Evolutionary conservation across 1,284 basidiomycete species (phyloP).

Genomic region (Ustilago curta): DNA sequence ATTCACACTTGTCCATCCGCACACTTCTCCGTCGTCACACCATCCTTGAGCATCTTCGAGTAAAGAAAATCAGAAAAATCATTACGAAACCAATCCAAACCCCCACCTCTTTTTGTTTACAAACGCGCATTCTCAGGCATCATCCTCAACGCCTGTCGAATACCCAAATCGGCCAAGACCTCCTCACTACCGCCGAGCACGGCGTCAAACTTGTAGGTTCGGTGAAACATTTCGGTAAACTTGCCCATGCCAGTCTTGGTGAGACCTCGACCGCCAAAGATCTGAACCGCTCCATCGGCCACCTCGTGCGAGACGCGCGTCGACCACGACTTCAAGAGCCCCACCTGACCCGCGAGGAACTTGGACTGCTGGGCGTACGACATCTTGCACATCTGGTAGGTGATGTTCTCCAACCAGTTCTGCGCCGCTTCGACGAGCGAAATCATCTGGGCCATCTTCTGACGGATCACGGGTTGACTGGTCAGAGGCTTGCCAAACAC

Average conservation of each 20-base stretch:
- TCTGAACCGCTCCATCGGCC: conserved; percentile 82
- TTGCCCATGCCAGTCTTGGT: conserved; percentile 77
- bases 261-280: conserved; percentile 77
- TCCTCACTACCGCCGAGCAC: conserved; percentile 70
- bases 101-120: conserved; percentile 2
- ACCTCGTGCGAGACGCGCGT: conserved; percentile 70
- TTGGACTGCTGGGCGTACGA: conserved; percentile 78
- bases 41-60: background rate
- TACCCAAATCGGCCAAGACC: conserved; percentile 73
- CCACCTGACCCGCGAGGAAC: conserved; percentile 76
- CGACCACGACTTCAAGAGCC: conserved; percentile 76
- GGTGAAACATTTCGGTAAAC: conserved; percentile 72
- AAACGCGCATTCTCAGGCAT: conserved; percentile 65
- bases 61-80: background rate
- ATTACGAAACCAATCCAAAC: background rate
- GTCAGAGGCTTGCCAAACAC: conserved; percentile 75
- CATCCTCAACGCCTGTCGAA: conserved; percentile 71
- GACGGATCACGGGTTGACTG: conserved; percentile 83
- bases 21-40: background rate
- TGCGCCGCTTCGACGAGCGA: conserved; percentile 84
- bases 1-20: background rate
- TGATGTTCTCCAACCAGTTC: conserved; percentile 88
- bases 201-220: conserved; percentile 80
- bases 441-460: conserved; percentile 87
- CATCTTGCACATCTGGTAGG: conserved; percentile 88